Evolutionary conservation across 768 basidiomycete genomes (phyloP).

Genomic region (Sarcodon sp.): DNA sequence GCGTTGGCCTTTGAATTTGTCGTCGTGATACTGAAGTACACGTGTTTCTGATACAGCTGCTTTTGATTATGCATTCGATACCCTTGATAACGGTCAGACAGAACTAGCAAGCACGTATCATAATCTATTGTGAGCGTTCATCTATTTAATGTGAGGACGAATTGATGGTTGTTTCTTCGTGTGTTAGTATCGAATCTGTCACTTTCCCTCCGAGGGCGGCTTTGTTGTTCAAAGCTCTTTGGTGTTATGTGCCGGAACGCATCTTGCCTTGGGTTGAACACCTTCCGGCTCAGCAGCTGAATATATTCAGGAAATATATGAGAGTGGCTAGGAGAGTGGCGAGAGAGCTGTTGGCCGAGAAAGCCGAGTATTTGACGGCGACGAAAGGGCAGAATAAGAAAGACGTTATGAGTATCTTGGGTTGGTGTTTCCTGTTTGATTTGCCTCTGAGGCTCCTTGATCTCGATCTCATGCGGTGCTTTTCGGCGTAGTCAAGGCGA

Average conservation of each 20-base stretch:
- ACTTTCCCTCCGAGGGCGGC: conserved; percentile 11
- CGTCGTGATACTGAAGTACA: neutral
- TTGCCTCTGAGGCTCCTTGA: neutral
- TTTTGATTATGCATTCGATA: conserved; percentile 2
- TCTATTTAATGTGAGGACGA: neutral
- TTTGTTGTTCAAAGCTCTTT: conserved; percentile 14
- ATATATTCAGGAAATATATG: conserved; percentile 15
- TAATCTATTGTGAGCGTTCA: conserved; percentile 6
- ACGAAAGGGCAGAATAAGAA: conserved; percentile 12
- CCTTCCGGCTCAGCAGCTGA: conserved; percentile 15
- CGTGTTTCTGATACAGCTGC: neutral
- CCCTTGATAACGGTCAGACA: neutral
- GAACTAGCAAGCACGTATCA: conserved; percentile 9
- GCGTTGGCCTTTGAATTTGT: too few species aligned
- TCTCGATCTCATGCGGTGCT: neutral
- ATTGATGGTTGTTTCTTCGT: neutral
- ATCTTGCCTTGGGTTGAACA: conserved; percentile 14
- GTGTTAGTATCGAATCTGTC: conserved; percentile 11
- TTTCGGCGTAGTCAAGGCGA: conserved; percentile 16
- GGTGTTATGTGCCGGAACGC: conserved; percentile 15
- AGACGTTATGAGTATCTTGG: conserved; percentile 21
- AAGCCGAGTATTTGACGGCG: conserved; percentile 8
- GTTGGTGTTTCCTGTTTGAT: conserved; percentile 4
- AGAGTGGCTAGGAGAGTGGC: conserved; percentile 12
- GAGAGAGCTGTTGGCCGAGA: conserved; percentile 11